phyloP scores from a whole-genome alignment of 192 early-diverging fungal genomes.

The Coemansia sp. region DNA sequence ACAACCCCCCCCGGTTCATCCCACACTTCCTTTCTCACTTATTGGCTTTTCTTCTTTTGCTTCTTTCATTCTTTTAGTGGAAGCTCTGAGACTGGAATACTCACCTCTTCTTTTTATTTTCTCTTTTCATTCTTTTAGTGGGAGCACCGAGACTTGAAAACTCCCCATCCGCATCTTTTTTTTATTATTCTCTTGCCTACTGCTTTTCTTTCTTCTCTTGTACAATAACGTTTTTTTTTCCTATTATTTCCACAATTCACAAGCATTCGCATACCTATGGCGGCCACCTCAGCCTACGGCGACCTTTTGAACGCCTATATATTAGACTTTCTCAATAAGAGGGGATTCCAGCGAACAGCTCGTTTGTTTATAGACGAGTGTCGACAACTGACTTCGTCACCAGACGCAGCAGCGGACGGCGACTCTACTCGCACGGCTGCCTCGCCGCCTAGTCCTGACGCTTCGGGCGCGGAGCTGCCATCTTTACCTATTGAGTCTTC shows the following conservation, averaged over 20 bases:
- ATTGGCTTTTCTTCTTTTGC: background rate
- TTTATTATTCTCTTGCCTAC: background rate
- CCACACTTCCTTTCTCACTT: background rate
- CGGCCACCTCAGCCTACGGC: background rate
- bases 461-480: background rate
- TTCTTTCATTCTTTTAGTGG: background rate
- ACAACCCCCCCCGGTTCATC: background rate
- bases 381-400: constrained; percentile 2
- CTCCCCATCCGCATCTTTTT: too few relatives aligned
- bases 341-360: constrained; percentile 29
- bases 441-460: background rate
- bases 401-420: background rate
- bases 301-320: constrained; percentile 44
- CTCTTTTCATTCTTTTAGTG: background rate
- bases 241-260: background rate
- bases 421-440: constrained; percentile 4
- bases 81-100: background rate
- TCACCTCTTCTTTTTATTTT: too few relatives aligned
- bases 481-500: constrained; percentile 20
- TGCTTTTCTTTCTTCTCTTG: background rate
- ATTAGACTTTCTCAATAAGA: constrained; percentile 44
- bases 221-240: background rate
- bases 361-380: constrained; percentile 43
- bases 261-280: background rate
- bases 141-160: too few relatives aligned